Evolutionary conservation across 768 basidiomycete genomes (phyloP), one percentile per base, ranked within the genome.

Genomic region (Crepidotus variabilis): DNA sequence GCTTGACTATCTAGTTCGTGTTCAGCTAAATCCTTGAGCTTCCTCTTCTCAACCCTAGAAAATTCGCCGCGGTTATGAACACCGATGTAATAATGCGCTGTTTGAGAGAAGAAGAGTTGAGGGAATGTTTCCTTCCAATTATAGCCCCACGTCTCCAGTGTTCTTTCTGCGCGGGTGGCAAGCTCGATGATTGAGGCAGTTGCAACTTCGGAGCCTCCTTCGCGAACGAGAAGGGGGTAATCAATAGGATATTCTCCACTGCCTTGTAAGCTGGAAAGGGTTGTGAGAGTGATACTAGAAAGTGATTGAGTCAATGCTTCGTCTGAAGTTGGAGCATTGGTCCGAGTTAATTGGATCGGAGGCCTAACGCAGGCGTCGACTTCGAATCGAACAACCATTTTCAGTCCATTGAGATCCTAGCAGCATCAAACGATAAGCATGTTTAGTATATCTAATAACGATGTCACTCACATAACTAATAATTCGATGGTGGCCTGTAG

Each of bases 101-200:
- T 90, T 64, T 86, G 84, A 6, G 89, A 88, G 54, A 91, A 77
- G 65, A 79, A 85, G 11, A 90, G 69, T 64, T 90, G 88, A 0
- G 84, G 81, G 65, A 83, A 88, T 1, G 73, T 70, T 11, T 87
- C 85, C 24, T 63, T 71, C 86, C 86, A 89, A 62, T 86, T 73
- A 56, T 73, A 72, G 3, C 65, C 61, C 8, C 59, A 46, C 22
- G 34, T 57, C 32, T 55, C 57, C 35, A 65, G 61, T 46, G 64
- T 71, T 13, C 54, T 65, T 24, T 67, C 63, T 6, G 76, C 72
- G 34, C 76, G 73, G 2, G 82, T 82, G 16, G 73, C 74, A 18
- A 82, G 63, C 61, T 83, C 80, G 34, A 82, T 63, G 51, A 79
- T 69, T 6, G 75, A 63, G 0, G 75, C 70, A 36, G 78, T 71